Evolutionary conservation across 2,329 filamentous ascomycete genomes (phyloP), one percentile per base, ranked within the genome.

Genomic region (Aspergillus sp.): DNA sequence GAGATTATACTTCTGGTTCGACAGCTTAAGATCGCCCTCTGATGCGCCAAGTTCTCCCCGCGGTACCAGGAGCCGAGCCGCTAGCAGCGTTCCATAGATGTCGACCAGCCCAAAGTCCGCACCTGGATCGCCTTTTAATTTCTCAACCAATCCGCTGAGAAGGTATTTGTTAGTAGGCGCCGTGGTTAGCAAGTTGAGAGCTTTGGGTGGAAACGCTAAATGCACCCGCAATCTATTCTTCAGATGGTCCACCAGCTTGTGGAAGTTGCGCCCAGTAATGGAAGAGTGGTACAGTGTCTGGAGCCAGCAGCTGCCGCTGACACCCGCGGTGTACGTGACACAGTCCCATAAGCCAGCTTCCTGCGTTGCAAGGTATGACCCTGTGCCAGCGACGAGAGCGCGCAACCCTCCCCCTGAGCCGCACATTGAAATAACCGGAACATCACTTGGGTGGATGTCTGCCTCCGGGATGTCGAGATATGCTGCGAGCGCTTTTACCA

Each of bases 241-340:
- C 33, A 98, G 64, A 52, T 98, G 91, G 7, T 88, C 75, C 24
- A 95, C 74, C 13, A 94, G 69, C 24, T 69, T 74, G 14, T 71
- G 66, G 45, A 93, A 74, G 40, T 74, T 76, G 34, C 78, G 75
- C 11, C 71, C 68, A 0, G 80, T 72, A 35, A 96, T 71, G 1
- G 85, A 84, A 0, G 85, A 89, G 51, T 91, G 79, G 53, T 84
- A 94, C 3, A 98, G 69, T 0, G 83, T 71, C 56, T 96, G 89
- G 4, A 96, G 70, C 91, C 91, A 98, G 58, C 91, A 96, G 42
- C 84, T 93, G 0, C 91, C 91, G 53, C 86, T 95, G 30, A 98
- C 91, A 1, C 91, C 91, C 4, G 89, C 86, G 1, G 86, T 93
- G 52, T 98, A 98, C 1, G 88, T 96, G 8, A 85, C 74, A 54